These are phyloP conservation scores for Clarireedia sp. DNA, from an alignment of 2,329 filamentous ascomycete species.

Conservation along the genomic window DNA sequence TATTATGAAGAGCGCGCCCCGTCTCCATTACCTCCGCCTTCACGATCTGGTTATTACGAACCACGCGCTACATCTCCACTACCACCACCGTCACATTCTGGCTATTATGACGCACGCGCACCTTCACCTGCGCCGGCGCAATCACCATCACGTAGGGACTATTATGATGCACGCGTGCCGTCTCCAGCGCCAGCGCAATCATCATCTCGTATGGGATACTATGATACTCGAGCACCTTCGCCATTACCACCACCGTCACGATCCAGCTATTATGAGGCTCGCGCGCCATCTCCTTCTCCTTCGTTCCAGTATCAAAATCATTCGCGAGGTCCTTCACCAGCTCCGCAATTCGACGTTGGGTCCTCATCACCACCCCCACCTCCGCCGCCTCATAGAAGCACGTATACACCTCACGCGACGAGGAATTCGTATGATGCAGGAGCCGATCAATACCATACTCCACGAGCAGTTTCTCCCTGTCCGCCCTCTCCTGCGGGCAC, in stretches of 20 bases:
- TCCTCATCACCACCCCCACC: slow-evolving; percentile 61
- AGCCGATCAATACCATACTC: slow-evolving; percentile 42
- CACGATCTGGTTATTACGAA: neutral
- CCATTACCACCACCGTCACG: neutral
- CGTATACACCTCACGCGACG: slow-evolving; percentile 23
- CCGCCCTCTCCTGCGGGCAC: slow-evolving; percentile 60
- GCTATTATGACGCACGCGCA: neutral
- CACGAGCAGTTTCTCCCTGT: slow-evolving; percentile 52
- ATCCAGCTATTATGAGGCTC: slow-evolving; percentile 30
- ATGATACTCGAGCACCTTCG: neutral
- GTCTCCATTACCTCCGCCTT: slow-evolving; percentile 12
- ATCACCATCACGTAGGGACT: neutral
- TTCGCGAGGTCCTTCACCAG: slow-evolving; percentile 34
- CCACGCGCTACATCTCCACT: neutral
- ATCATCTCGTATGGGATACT: neutral
- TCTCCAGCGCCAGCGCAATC: neutral
- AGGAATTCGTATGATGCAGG: slow-evolving; percentile 34
- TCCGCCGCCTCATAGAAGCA: slow-evolving; percentile 77
- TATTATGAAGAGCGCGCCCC: slow-evolving; percentile 27
- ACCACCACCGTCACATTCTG: neutral
- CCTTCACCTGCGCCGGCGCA: neutral
- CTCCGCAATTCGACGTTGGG: slow-evolving; percentile 26
- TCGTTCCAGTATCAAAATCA: slow-evolving; percentile 26
- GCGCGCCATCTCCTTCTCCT: slow-evolving; percentile 24
- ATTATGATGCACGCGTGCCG: neutral